Evolutionary conservation across 805 yeast species (phyloP).

Genomic region (Wickerhamomyces kurtzmanii): DNA sequence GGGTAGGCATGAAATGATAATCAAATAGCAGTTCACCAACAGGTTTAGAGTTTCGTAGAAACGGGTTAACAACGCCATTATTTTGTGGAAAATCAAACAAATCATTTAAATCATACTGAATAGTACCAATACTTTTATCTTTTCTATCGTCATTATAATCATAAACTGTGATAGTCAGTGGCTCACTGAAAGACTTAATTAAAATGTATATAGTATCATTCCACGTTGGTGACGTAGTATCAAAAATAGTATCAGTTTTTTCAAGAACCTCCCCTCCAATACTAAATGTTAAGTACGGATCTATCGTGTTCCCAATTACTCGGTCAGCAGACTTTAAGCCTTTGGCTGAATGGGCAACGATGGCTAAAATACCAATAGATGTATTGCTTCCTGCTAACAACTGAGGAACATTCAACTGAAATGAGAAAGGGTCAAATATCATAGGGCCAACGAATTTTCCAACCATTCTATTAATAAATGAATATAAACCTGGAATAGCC

Average conservation of each 20-base stretch:
- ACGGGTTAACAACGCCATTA: constrained; percentile 38
- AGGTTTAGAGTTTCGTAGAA: constrained; percentile 74
- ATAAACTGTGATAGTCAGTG: constrained; percentile 57
- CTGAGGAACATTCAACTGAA: constrained; percentile 89
- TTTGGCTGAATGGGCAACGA: constrained; percentile 58
- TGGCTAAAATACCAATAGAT: constrained; percentile 77
- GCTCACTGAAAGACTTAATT: constrained; percentile 70
- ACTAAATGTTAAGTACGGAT: constrained; percentile 79
- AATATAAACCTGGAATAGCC: constrained; percentile 77
- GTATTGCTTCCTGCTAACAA: constrained; percentile 79
- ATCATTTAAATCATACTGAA: constrained; percentile 63
- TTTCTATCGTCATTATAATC: constrained; percentile 77
- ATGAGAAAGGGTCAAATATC: constrained; percentile 81
- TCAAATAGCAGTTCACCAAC: constrained; percentile 71
- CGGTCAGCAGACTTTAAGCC: constrained; percentile 58
- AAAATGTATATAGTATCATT: constrained; percentile 68
- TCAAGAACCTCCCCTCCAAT: constrained; percentile 50
- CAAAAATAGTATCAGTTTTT: constrained; percentile 56
- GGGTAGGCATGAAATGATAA: constrained; percentile 66
- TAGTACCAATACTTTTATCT: constrained; percentile 73
- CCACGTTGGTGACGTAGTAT: constrained; percentile 73
- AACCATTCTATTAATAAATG: constrained; percentile 77
- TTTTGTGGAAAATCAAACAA: constrained; percentile 45
- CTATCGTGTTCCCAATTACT: constrained; percentile 68
- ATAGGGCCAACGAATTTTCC: constrained; percentile 84